Base-by-base conservation (phyloP, 2,329 filamentous ascomycete species). In the Fusarium zealandicum region DNA sequence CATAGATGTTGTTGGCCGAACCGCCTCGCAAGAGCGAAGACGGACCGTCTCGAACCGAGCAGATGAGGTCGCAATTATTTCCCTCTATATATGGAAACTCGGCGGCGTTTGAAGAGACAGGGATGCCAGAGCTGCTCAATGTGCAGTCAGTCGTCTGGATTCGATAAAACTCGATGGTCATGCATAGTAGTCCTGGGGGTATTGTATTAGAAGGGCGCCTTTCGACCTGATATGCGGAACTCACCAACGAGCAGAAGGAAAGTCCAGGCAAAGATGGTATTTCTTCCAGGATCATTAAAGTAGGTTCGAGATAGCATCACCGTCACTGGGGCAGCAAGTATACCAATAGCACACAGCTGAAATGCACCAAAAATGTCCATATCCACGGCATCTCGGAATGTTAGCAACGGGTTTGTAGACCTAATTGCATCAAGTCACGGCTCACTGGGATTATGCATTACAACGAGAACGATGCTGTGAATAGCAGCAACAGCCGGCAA, bases 321-420 rank as follows among this genome's bases (percentile, higher is more conserved):
- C 0, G 85, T 87, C 0, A 85, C 77, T 0, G 86, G 87, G 4
- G 83, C 86, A 1, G 84, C 83, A 4, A 90, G 63, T 13, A 89
- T 85, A 11, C 84, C 86, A 31, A 90, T 85, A 0, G 86, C 79
- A 53, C 86, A 89, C 0, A 89, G 69, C 59, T 90, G 87, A 57
- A 89, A 88, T 8, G 85, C 85, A 1, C 87, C 87, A 51, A 82
- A 90, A 4, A 89, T 75, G 61, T 90, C 87, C 80, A 90, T 83
- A 63, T 89, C 86, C 12, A 88, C 80, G 12, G 83, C 86, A 44
- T 75, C 85, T 87, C 18, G 2, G 6, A 6, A 2, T 0, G 2
- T 52, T 2, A 58, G 35, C 11, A 13, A 14, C 4, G 18, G 0
- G 0, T 4, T 1, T 2, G 12, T 5, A 3, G 20, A 6, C 6